Evolutionary conservation across 345 rosid genomes (phyloP).

Genomic region (Nephelium lappaceum): DNA sequence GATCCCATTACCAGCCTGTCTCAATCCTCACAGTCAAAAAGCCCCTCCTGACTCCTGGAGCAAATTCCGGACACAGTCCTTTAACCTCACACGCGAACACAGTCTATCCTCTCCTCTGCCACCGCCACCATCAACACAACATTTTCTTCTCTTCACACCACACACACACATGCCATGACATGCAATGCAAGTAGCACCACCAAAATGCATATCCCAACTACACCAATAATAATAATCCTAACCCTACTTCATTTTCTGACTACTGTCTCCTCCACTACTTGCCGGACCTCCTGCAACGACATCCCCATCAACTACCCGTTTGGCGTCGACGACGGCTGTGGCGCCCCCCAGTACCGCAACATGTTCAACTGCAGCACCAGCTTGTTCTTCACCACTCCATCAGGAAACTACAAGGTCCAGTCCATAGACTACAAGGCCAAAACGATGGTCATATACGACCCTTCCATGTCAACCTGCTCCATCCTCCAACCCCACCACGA

Average conservation of each 20-base stretch:
- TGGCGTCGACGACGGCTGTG: slow-evolving; percentile 86
- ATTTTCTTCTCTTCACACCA: not conserved
- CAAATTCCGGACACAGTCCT: slow-evolving; percentile 13
- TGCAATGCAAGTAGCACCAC: not conserved
- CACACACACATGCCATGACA: not conserved
- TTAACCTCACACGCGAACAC: not conserved
- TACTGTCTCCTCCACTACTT: slow-evolving; percentile 23
- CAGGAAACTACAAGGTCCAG: slow-evolving; percentile 83
- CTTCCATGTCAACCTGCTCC: slow-evolving; percentile 95
- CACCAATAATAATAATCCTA: not conserved
- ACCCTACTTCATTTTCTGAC: not conserved
- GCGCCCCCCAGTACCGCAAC: slow-evolving; percentile 71
- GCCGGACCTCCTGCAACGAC: slow-evolving; percentile 69
- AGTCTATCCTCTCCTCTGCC: not conserved
- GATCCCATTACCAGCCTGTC: slow-evolving; percentile 32
- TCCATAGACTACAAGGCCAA: slow-evolving; percentile 71
- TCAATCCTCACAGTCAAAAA: slow-evolving; percentile 29
- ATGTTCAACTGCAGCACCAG: slow-evolving; percentile 74
- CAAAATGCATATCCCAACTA: slow-evolving; percentile 7
- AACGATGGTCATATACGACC: slow-evolving; percentile 64
- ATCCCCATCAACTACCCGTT: slow-evolving; percentile 76
- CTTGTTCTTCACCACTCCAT: slow-evolving; percentile 74
- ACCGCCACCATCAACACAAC: not conserved
- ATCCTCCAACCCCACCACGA: slow-evolving; percentile 94
- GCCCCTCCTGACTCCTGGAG: slow-evolving; percentile 22